A percentile compares a stretch with the other conserved stretches of the same genome.
phyloP scores from a whole-genome alignment of 108 stramenopile genomes.

The Nitzschia sp. region DNA sequence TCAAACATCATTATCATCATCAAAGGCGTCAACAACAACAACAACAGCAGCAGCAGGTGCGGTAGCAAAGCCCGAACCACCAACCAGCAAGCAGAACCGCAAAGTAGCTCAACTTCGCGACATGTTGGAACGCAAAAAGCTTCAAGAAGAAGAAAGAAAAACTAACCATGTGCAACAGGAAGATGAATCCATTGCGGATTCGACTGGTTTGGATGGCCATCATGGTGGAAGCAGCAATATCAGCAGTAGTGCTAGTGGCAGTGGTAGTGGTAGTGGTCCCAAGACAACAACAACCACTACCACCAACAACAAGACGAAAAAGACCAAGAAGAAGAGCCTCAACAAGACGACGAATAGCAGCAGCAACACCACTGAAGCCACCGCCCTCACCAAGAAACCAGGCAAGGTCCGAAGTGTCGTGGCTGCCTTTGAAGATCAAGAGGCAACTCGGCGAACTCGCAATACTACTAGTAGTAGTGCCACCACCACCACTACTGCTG shows the following conservation, averaged over 20 bases:
- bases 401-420: background rate
- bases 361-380: no score
- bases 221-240: background rate
- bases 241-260: background rate
- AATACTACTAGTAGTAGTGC: no score
- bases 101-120: background rate
- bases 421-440: background rate
- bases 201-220: background rate
- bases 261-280: background rate
- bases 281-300: background rate
- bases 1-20: no score
- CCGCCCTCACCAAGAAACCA: background rate
- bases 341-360: no score
- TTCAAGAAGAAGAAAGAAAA: background rate
- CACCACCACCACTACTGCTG: no score
- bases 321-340: no score
- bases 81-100: no score
- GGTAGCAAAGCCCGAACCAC: no score
- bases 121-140: no score
- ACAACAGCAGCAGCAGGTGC: no score
- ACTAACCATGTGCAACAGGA: background rate
- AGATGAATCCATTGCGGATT: constrained; percentile 5
- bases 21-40: no score
- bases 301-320: background rate
- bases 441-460: background rate